These are phyloP conservation scores for Chaetomium sp. DNA, from an alignment of 2,329 filamentous ascomycete species.

Conservation along the genomic window DNA sequence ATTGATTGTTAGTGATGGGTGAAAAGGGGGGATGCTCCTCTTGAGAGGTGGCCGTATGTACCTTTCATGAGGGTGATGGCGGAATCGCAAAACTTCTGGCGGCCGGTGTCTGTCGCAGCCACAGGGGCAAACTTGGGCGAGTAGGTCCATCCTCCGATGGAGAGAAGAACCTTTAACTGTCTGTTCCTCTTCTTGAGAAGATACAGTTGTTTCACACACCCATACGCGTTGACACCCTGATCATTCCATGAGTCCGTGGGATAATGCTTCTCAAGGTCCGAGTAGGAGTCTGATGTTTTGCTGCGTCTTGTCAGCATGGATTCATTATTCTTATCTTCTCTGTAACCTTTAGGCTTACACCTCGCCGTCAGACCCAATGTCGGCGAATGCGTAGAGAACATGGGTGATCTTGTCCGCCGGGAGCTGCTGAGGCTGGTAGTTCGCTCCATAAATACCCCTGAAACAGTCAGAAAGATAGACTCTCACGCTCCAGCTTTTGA, in stretches of 20 bases:
- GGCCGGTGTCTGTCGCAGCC: conserved; percentile 54
- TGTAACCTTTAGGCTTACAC: conserved; percentile 32
- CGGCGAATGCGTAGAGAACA: conserved; percentile 56
- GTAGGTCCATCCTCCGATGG: conserved; percentile 76
- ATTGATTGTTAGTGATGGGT: neutral
- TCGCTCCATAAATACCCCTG: conserved; percentile 36
- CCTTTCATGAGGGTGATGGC: conserved; percentile 60
- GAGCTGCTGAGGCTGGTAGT: conserved; percentile 61
- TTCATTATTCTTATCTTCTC: neutral
- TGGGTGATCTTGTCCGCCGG: conserved; percentile 66
- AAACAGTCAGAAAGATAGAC: neutral
- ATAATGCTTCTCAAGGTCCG: conserved; percentile 64
- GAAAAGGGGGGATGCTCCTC: neutral
- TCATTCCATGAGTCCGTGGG: conserved; percentile 56
- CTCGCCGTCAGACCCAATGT: conserved; percentile 40
- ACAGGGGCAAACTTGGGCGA: conserved; percentile 61
- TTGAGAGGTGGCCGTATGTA: neutral
- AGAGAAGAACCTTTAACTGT: conserved; percentile 71
- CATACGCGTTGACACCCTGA: conserved; percentile 60
- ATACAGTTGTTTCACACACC: conserved; percentile 70
- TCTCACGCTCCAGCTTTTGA: conserved; percentile 11
- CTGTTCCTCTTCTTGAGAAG: conserved; percentile 70
- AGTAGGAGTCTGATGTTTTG: conserved; percentile 53
- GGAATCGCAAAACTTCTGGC: conserved; percentile 59
- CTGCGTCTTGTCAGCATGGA: conserved; percentile 20